Evolutionary conservation across 2,329 filamentous ascomycete genomes (phyloP).

Genomic region (Calonectria fujianensis): DNA sequence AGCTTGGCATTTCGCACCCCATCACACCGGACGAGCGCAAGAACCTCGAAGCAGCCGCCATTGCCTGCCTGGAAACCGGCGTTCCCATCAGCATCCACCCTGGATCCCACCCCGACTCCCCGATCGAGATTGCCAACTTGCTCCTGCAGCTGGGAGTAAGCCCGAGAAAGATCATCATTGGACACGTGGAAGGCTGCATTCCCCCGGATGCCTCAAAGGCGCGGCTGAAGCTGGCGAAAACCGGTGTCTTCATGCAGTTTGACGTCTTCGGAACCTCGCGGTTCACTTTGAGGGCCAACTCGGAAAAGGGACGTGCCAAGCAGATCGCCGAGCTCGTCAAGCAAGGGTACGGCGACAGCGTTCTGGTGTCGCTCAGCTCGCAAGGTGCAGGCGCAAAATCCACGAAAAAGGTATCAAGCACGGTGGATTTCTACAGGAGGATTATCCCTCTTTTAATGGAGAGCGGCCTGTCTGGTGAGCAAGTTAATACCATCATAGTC

Average conservation of each 20-base stretch:
- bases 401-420: not conserved
- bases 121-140: slow-evolving; percentile 5
- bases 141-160: not conserved
- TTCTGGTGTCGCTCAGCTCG: not conserved
- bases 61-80: slow-evolving; percentile 2
- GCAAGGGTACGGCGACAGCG: not conserved
- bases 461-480: not conserved
- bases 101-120: not conserved
- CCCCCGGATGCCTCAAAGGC: slow-evolving; percentile 3
- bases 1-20: slow-evolving; percentile 7
- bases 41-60: slow-evolving; percentile 8
- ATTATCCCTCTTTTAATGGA: slow-evolving; percentile 16
- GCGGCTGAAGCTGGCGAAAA: slow-evolving; percentile 1
- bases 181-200: slow-evolving; percentile 3
- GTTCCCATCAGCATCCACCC: slow-evolving; percentile 11
- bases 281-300: not conserved
- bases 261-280: slow-evolving; percentile 7
- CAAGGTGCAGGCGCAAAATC: slow-evolving; percentile 2
- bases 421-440: slow-evolving; percentile 3
- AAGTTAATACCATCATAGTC: slow-evolving; percentile 16
- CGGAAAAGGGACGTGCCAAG: slow-evolving; percentile 10
- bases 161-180: not conserved
- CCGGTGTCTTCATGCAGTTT: slow-evolving; percentile 13
- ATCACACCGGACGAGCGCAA: slow-evolving; percentile 9
- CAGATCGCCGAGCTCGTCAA: slow-evolving; percentile 15